phyloP scores from a whole-genome alignment of 23 red algal genomes.

The Cyanidium caldarium region DNA sequence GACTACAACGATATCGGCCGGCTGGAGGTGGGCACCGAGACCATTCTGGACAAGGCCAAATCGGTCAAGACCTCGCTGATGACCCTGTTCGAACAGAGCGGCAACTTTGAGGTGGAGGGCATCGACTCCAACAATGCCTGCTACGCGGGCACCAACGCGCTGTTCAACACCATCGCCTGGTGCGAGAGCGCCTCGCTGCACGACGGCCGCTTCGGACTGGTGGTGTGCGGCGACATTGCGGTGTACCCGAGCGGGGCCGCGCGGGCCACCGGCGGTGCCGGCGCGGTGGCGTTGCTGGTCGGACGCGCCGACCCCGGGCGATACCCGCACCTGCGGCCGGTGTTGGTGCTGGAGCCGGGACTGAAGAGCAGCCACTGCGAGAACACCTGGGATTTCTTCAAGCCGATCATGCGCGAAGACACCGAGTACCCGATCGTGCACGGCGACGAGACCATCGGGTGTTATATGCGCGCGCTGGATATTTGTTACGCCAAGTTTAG shows the following conservation, averaged over 20 bases:
- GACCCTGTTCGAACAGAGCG: slow-evolving; percentile 48
- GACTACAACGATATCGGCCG: slow-evolving; percentile 46
- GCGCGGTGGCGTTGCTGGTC: slow-evolving; percentile 80
- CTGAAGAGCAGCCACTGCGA: slow-evolving; percentile 50
- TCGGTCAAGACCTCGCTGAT: slow-evolving; percentile 85
- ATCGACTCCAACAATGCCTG: slow-evolving; percentile 88
- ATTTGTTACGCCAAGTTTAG: slow-evolving; percentile 35
- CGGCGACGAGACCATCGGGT: slow-evolving; percentile 65
- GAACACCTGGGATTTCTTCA: slow-evolving; percentile 86
- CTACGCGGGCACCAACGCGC: slow-evolving; percentile 71
- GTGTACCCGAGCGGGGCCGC: slow-evolving; percentile 74
- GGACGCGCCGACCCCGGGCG: slow-evolving; percentile 14
- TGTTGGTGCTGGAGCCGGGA: slow-evolving; percentile 45
- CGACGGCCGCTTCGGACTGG: slow-evolving; percentile 75
- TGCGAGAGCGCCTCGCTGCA: slow-evolving; percentile 36
- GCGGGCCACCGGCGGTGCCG: slow-evolving; percentile 64
- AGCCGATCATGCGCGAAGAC: slow-evolving; percentile 19
- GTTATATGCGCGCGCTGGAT: slow-evolving; percentile 62
- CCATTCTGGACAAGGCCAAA: slow-evolving; percentile 67
- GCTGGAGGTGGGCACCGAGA: slow-evolving; percentile 83
- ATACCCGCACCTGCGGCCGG: not conserved
- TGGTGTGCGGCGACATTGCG: slow-evolving; percentile 81
- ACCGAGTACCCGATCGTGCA: slow-evolving; percentile 72
- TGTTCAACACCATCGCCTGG: slow-evolving; percentile 84
- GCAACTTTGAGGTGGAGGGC: slow-evolving; percentile 59